A percentile compares a stretch with the other conserved stretches of the same genome.
Evolutionary conservation across 805 yeast genomes (phyloP).

Genomic region (Wickerhamiella brachini): DNA sequence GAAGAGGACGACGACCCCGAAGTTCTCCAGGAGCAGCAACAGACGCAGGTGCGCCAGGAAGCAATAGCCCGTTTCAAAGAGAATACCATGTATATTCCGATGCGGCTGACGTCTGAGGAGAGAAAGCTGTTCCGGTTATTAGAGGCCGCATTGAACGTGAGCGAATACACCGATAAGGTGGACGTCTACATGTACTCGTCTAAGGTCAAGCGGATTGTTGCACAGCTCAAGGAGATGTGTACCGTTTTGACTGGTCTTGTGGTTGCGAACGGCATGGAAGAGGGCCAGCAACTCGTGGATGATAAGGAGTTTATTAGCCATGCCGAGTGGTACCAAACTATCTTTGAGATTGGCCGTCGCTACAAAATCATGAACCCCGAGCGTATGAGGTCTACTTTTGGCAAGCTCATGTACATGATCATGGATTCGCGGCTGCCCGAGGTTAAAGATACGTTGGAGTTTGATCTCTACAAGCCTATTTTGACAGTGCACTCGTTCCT

Average conservation of each 20-base stretch:
- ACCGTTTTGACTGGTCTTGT: conserved; percentile 67
- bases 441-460: conserved; percentile 55
- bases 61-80: conserved; percentile 21
- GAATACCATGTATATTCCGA: conserved; percentile 42
- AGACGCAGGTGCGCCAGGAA: conserved; percentile 9
- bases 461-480: conserved; percentile 60
- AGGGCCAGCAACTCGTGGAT: conserved; percentile 45
- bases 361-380: conserved; percentile 80
- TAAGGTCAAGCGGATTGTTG: conserved; percentile 56
- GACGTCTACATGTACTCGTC: conserved; percentile 56
- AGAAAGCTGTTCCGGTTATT: conserved; percentile 51
- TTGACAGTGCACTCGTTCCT: conserved; percentile 43
- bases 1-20: no score
- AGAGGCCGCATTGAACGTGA: conserved; percentile 66
- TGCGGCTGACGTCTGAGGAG: conserved; percentile 55
- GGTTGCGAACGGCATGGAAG: conserved; percentile 61
- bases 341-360: conserved; percentile 68
- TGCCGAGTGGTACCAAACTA: conserved; percentile 55
- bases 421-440: conserved; percentile 74
- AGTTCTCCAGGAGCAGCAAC: conserved; percentile 2
- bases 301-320: conserved; percentile 56
- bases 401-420: conserved; percentile 68
- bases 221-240: conserved; percentile 61
- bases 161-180: conserved; percentile 68
- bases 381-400: conserved; percentile 63